Percentiles rank a stretch among this genome's conserved stretches.
These are phyloP conservation scores for Carallia pectinifolia DNA, from an alignment of 345 rosid species.

Conservation along the genomic window DNA sequence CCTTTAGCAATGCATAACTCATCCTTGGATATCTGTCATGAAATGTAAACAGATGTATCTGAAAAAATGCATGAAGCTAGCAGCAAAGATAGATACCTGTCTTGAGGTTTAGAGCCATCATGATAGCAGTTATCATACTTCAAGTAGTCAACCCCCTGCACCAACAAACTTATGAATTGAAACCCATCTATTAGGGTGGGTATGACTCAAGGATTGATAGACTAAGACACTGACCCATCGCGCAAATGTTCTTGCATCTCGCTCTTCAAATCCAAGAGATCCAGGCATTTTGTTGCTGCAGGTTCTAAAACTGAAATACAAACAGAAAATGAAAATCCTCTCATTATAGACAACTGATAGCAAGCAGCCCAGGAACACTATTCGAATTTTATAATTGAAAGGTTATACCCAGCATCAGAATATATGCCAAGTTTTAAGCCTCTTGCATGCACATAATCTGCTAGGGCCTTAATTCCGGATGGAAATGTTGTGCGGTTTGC, in stretches of 20 bases:
- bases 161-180: background rate
- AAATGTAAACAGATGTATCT: background rate
- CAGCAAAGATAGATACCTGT: constrained; percentile 6
- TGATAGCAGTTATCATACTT: constrained; percentile 32
- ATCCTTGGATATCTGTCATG: constrained; percentile 23
- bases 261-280: constrained; percentile 27
- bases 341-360: background rate
- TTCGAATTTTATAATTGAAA: background rate
- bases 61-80: background rate
- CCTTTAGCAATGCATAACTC: constrained; percentile 26
- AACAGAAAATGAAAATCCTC: background rate
- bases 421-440: constrained; percentile 31
- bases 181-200: background rate
- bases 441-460: constrained; percentile 29
- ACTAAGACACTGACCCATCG: constrained; percentile 18
- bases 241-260: constrained; percentile 24
- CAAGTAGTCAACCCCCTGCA: constrained; percentile 29
- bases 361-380: background rate
- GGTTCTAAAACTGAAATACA: constrained; percentile 12
- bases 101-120: constrained; percentile 26
- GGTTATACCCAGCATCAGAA: constrained; percentile 31
- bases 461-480: constrained; percentile 30
- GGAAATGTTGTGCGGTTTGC: constrained; percentile 25
- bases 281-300: constrained; percentile 34
- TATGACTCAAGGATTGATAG: background rate